A percentile compares a stretch with the other conserved stretches of the same genome.
Evolutionary conservation across 352 stramenopile genomes (phyloP).

Genomic region (Globisporangium paroecandrum): DNA sequence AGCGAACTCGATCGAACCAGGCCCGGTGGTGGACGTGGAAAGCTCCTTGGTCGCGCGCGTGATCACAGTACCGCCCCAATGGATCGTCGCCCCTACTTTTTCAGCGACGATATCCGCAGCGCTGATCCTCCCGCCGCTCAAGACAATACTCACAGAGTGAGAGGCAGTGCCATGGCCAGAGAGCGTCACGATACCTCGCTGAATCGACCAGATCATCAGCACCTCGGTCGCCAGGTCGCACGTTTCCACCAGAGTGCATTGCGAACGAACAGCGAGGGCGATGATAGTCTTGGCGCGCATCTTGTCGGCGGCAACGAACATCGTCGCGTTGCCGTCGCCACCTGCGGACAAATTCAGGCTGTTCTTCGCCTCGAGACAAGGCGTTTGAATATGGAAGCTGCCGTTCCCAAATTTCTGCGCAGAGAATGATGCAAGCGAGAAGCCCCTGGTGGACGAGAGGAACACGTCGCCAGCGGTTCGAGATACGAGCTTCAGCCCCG

Average conservation of each 20-base stretch:
- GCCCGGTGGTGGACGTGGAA: neutral
- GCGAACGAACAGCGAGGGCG: neutral
- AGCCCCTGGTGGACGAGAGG: slow-evolving; percentile 1
- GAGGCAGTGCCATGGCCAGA: neutral
- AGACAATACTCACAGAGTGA: neutral
- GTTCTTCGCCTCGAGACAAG: neutral
- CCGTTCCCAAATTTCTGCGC: neutral
- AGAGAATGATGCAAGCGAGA: neutral
- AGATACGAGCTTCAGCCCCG: neutral
- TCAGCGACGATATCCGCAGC: slow-evolving; percentile 1
- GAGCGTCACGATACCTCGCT: neutral
- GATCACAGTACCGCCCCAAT: neutral
- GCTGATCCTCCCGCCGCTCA: neutral
- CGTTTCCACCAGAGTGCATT: neutral
- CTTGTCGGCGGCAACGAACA: neutral
- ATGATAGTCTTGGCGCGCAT: neutral
- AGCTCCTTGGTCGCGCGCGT: slow-evolving; percentile 7
- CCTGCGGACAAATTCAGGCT: neutral
- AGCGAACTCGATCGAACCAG: slow-evolving; percentile 1
- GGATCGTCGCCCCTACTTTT: neutral
- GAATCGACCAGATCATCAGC: slow-evolving; percentile 9
- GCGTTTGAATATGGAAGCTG: neutral
- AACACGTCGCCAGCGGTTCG: neutral
- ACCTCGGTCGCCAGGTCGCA: slow-evolving; percentile 7
- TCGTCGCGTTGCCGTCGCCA: neutral